Base-by-base conservation (phyloP, 2,329 filamentous ascomycete genomes). In the Didymella exigua region DNA sequence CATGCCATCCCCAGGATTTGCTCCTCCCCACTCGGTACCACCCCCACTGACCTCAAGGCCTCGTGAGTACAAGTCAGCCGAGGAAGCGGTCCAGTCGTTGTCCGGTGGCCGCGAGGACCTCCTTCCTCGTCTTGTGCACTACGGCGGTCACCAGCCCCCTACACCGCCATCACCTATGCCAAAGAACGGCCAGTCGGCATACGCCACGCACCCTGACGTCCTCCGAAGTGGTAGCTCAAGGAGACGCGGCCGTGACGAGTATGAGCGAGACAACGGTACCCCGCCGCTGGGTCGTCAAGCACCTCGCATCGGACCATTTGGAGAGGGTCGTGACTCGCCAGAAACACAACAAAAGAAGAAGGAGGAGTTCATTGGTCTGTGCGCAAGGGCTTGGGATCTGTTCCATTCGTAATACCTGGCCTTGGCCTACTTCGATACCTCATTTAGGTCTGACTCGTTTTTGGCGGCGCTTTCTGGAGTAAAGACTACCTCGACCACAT, bases 71-170 rank as follows among this genome's bases (percentile, higher is more conserved):
- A 90, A 92, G 67, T 97, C 93, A 3, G 95, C 95, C 11, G 95
- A 99, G 74, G 95, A 99, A 72, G 95, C 91, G 2, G 93, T 98
- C 56, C 90, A 91, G 54, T 91, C 95, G 61, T 78, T 99, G 59
- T 88, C 93, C 5, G 93, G 91, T 45, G 95, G 95, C n/a, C 86
- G 95, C 53, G 89, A 96, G 53, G 95, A 99, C 55, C 82, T 98
- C 13, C 81, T 97, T 45, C 95, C 95, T 19, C 95, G 93, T 76
- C 86, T 98, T 53, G 91, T 99, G 13, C 95, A 98, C 76, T 99
- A 99, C 74, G 91, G 90, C 33, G 91, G 92, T 41, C 91, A 96
- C 71, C 93, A 96, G 74, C 93, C 93, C 34, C 93, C 93, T 3
- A 96, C 93, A 2, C 93, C 93, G 30, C 92, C 92, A 4, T 96